Conservation (phyloP, 805 yeast species). For the Cyberlindnera maclurae region DNA sequence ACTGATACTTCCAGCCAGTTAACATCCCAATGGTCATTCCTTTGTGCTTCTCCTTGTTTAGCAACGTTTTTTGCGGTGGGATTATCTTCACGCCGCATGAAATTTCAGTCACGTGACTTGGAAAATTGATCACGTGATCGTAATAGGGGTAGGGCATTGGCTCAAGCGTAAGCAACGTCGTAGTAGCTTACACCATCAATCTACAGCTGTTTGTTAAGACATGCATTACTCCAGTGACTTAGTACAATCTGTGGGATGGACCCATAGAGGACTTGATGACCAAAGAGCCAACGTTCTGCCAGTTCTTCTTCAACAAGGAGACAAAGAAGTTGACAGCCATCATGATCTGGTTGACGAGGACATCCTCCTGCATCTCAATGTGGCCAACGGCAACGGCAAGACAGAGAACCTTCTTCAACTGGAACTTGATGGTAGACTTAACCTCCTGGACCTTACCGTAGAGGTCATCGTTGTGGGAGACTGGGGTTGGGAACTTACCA, state of each 20-base stretch:
- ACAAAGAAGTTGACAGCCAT: constrained; percentile 99
- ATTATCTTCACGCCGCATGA: too few relatives aligned
- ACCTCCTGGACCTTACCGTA: constrained; percentile 94
- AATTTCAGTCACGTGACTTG: too few relatives aligned
- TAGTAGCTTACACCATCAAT: too few relatives aligned
- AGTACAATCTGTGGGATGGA: constrained; percentile 99
- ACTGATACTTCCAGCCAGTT: too few relatives aligned
- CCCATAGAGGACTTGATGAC: constrained; percentile 99
- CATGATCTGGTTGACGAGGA: constrained; percentile 94
- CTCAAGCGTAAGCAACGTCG: too few relatives aligned
- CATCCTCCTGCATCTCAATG: constrained; percentile 99
- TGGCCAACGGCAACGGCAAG: constrained; percentile 99
- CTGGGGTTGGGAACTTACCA: constrained; percentile 99
- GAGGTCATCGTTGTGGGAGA: constrained; percentile 98
- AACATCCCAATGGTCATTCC: too few relatives aligned
- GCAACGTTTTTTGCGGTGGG: too few relatives aligned
- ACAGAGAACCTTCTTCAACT: constrained; percentile 99
- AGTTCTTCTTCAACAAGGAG: constrained; percentile 98
- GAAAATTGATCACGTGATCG: too few relatives aligned
- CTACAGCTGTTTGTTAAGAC: too few relatives aligned
- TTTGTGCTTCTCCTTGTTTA: too few relatives aligned
- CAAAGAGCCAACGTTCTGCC: constrained; percentile 99
- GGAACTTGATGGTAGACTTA: constrained; percentile 99
- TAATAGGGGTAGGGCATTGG: too few relatives aligned
- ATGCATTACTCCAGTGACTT: constrained; percentile 29